Percentiles rank a stretch among this genome's conserved stretches.
Conservation (phyloP, 2,329 filamentous ascomycete species). For the Trichoderma cornu-damae region DNA sequence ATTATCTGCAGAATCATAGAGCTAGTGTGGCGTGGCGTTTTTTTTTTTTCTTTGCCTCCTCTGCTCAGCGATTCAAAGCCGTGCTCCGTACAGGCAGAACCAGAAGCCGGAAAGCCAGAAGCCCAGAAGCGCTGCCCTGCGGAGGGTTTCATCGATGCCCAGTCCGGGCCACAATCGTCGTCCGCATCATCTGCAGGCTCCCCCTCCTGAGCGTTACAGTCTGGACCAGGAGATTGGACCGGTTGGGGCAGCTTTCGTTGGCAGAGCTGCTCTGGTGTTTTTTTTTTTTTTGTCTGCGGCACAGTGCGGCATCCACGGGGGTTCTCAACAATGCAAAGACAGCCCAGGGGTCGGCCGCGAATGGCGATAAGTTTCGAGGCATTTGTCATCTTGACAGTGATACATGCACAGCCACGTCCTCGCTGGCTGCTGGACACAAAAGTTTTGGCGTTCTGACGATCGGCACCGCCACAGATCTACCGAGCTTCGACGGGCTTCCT, state of each 20-base stretch:
- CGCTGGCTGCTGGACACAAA: not conserved
- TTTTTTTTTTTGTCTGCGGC: not conserved
- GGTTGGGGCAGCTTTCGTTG: not conserved
- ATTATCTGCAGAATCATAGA: not conserved
- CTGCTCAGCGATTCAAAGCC: not conserved
- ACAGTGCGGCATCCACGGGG: not conserved
- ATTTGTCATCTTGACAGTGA: not conserved
- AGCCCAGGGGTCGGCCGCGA: not conserved
- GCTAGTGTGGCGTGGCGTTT: not conserved
- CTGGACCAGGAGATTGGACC: not conserved
- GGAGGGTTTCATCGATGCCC: constrained; percentile 6
- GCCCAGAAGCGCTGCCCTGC: not conserved
- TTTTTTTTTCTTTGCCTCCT: too few relatives aligned
- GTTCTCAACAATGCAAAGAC: not conserved
- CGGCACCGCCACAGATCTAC: not conserved
- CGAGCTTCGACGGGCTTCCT: constrained; percentile 9
- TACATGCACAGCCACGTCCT: not conserved
- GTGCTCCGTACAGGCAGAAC: not conserved
- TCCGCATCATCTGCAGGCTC: constrained; percentile 1
- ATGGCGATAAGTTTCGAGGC: not conserved
- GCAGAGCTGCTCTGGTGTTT: not conserved
- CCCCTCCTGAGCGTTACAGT: constrained; percentile 9
- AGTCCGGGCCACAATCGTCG: constrained; percentile 6
- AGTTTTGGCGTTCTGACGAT: not conserved
- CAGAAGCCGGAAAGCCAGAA: not conserved